Conservation (phyloP, 495 filamentous ascomycete species). For the Xylaria intraflava region DNA sequence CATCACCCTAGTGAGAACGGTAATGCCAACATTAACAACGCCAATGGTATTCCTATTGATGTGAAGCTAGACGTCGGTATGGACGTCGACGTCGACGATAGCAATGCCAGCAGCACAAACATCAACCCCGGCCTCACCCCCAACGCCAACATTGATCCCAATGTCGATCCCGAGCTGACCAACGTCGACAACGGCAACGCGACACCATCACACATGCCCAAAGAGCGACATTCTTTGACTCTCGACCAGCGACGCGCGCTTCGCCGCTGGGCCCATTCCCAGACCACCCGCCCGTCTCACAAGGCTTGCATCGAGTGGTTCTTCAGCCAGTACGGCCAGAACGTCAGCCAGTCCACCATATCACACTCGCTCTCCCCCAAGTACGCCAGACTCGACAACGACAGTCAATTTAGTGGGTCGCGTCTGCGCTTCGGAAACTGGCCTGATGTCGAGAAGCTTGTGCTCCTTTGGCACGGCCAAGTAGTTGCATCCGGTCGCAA, state of each 20-base stretch:
- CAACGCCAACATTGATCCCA: conserved; percentile 10
- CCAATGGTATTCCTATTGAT: not conserved
- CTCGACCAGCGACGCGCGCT: conserved; percentile 48
- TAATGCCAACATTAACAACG: not conserved
- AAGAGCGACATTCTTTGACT: conserved; percentile 45
- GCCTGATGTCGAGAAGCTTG: conserved; percentile 50
- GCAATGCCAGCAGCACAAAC: conserved; percentile 8
- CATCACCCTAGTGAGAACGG: not conserved
- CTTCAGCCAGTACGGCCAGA: conserved; percentile 42
- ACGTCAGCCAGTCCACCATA: conserved; percentile 47
- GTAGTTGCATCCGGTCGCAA: conserved; percentile 38
- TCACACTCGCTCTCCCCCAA: conserved; percentile 47
- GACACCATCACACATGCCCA: conserved; percentile 16
- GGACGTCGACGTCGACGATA: conserved; percentile 7
- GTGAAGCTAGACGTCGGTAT: conserved; percentile 3
- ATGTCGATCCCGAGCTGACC: conserved; percentile 2
- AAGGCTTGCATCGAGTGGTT: conserved; percentile 52
- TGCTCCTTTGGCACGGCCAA: conserved; percentile 45
- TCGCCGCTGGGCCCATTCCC: conserved; percentile 44
- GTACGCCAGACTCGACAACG: conserved; percentile 47
- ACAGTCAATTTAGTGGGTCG: conserved; percentile 44
- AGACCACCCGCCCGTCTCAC: conserved; percentile 42
- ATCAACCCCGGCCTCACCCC: conserved; percentile 4
- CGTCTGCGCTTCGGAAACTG: conserved; percentile 49
- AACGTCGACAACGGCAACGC: conserved; percentile 1